These are phyloP conservation scores for Penicillium odoratum DNA, from an alignment of 495 filamentous ascomycete genomes.

Conservation along the genomic window DNA sequence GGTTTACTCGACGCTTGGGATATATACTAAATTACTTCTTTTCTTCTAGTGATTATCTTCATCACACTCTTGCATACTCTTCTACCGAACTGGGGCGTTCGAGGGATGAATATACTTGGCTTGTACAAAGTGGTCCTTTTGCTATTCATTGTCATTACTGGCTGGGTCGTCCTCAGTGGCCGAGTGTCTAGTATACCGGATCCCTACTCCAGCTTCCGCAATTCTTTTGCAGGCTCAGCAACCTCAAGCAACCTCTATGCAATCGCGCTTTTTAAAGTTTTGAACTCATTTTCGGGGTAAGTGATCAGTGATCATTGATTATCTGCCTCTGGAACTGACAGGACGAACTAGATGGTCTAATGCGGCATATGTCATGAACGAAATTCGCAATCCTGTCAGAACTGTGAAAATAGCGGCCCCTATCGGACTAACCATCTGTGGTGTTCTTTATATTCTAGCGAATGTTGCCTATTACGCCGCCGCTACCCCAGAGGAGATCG, in stretches of 20 bases:
- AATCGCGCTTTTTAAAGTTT: constrained; percentile 66
- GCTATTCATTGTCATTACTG: constrained; percentile 41
- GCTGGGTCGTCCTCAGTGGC: constrained; percentile 34
- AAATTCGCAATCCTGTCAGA: constrained; percentile 65
- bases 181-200: constrained; percentile 31
- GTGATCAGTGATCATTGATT: not conserved
- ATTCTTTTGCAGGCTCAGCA: constrained; percentile 34
- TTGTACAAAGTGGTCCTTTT: constrained; percentile 41
- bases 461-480: constrained; percentile 70
- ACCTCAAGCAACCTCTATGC: constrained; percentile 40
- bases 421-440: constrained; percentile 56
- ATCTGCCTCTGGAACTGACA: too few species aligned
- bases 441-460: constrained; percentile 60
- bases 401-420: constrained; percentile 63
- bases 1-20: too few species aligned
- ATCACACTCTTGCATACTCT: constrained; percentile 33
- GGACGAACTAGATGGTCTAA: constrained; percentile 46
- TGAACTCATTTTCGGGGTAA: constrained; percentile 63
- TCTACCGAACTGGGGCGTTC: constrained; percentile 28
- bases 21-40: too few species aligned
- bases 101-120: constrained; percentile 37
- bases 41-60: constrained; percentile 19
- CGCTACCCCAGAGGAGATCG: constrained; percentile 63
- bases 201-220: constrained; percentile 32
- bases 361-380: constrained; percentile 69